phyloP scores from a whole-genome alignment of 1,284 basidiomycete species.

The Ceratobasidium sp. region DNA sequence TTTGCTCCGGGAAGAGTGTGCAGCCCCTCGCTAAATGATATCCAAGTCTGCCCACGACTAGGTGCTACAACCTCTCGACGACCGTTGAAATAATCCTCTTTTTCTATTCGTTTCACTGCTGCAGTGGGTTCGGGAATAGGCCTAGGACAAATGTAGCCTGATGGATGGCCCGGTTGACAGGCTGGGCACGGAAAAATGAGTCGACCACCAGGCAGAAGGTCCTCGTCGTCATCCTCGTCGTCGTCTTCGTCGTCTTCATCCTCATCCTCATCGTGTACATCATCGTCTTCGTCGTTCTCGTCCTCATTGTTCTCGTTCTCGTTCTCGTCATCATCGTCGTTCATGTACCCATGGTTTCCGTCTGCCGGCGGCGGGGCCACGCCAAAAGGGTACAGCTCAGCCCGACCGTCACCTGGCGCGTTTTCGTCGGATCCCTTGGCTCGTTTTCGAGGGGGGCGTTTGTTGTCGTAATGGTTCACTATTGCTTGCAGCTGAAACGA shows the following conservation, averaged over 20 bases:
- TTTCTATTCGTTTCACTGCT: conserved; percentile 19
- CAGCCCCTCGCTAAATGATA: conserved; percentile 16
- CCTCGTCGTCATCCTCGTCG: conserved; percentile 24
- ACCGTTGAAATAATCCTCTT: conserved; percentile 25
- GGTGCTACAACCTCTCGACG: conserved; percentile 7
- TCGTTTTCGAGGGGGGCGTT: conserved; percentile 37
- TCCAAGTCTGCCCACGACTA: conserved; percentile 1
- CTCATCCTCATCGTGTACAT: conserved; percentile 4
- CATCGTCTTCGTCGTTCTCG: conserved; percentile 48
- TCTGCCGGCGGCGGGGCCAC: not conserved
- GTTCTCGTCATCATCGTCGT: conserved; percentile 36
- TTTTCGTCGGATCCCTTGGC: conserved; percentile 9
- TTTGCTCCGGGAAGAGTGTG: conserved; percentile 10
- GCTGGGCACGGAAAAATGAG: conserved; percentile 44
- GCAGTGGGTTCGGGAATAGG: conserved; percentile 44
- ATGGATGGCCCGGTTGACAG: conserved; percentile 36
- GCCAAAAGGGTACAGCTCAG: conserved; percentile 38
- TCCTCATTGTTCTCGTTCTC: too few species aligned
- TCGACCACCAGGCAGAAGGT: conserved; percentile 39
- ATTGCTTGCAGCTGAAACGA: conserved; percentile 46
- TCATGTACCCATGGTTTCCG: not conserved
- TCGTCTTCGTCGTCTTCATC: conserved; percentile 33
- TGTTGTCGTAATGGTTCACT: conserved; percentile 42
- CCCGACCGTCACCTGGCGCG: conserved; percentile 7
- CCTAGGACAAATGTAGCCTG: conserved; percentile 32